Base-by-base conservation (phyloP, 1,284 basidiomycete species). In the Ceratorhiza oryzae-sativae region DNA sequence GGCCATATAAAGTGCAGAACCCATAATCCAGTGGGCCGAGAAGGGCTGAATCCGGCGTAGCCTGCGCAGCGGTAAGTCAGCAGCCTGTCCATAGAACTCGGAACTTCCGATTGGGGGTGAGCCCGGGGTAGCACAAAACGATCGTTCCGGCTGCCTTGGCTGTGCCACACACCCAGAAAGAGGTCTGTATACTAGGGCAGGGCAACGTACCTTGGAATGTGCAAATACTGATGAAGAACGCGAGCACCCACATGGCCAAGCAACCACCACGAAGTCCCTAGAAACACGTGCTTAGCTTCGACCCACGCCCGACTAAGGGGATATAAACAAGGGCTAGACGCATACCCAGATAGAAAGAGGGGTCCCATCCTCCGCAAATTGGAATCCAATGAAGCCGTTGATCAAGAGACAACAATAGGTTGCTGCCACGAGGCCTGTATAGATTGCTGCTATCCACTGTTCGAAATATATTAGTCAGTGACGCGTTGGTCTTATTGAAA, bases 381-480 rank as follows among this genome's bases (percentile, higher is more conserved):
- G 97, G 86, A 99, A 99, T 0, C 97, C 97, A 68, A 99, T 94
- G 79, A 99, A 99, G 9, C 95, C 97, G 77, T 99, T 99, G 80
- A 98, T 88, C 76, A 99, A 85, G 58, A 99, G 83, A 81, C 94
- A 97, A 81, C 91, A 92, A 80, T 95, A 99, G 12, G 93, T 87
- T 15, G 94, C 89, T 32, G 91, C 92, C n/a, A 97, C 86, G 30
- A 98, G 83, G 36, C 95, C 97, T 8, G 95, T 93, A 80, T 99
- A 98, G 34, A 93, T 87, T 27, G 95, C 95, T 1, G 96, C 88
- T 80, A 99, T 96, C 93, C 94, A 97, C 93, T 97, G 77, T 36
- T 74, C 30, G n/a, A 20, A 60, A 41, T 27, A 41, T 20, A 49
- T 5, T 41, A 65, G 62, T 51, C 25, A 55, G 62, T 62, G 9